Evolutionary conservation across 441 rosid genomes (phyloP), one percentile per base, ranked within the genome.

Genomic region (Melastoma candidum): DNA sequence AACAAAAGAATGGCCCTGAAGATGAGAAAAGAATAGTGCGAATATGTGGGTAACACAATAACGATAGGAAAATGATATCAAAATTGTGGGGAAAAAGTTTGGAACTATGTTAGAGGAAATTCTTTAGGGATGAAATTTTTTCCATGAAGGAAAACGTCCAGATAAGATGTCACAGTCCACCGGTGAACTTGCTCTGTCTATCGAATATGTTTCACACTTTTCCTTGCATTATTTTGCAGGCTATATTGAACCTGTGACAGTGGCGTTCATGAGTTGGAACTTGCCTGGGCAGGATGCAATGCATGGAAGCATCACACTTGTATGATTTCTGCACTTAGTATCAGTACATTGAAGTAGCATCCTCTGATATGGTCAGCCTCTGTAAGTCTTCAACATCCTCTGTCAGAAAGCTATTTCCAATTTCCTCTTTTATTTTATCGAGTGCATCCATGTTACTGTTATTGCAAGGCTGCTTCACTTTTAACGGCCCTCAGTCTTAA

Each of bases 291-390:
- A 36, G 99, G 99, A 54, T 82, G 96, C 63, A 66, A 83, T 63
- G 64, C 92, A 36, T 94, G 95, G 97, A 94, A 94, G 77, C 87
- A 83, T 69, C 99, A 94, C 65, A 85, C 99, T 64, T 85, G 97
- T 82, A 77, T 68, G 82, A 75, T 94, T 67, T 87, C 99, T 72
- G 96, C 97, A 32, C 81, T 94, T 70, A 94, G 97, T 71, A 90
- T 94, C 72, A 94, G 90, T 73, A 83, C 97, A 53, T 69, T 81
- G 76, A 87, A 90, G 82, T 96, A 85, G 71, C 95, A 93, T 62
- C 96, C 99, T 44, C 89, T 90, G 66, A 90, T 90, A 79, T 94
- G 96, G 97, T 89, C 97, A 66, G 84, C 87, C 49, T 55, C 56
- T 70, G 94, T 85, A 79, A 63, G 95, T 80, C 81, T 60, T 55